These are phyloP conservation scores for Didymella pomorum DNA, from an alignment of 2,329 filamentous ascomycete genomes.

Conservation along the genomic window DNA sequence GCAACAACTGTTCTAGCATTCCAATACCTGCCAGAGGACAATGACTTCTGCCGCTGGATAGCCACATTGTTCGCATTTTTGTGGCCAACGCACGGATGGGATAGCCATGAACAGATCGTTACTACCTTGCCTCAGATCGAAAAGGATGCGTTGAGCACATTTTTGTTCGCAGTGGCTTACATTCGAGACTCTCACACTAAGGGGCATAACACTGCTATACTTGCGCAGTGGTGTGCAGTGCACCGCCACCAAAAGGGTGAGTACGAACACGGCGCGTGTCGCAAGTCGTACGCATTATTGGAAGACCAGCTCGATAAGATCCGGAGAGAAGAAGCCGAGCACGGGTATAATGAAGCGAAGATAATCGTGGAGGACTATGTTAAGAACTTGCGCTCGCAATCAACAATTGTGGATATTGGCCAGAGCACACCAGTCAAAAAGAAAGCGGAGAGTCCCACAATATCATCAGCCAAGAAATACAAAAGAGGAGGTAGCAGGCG, in stretches of 20 bases:
- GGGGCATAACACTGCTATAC: background rate
- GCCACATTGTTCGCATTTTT: background rate
- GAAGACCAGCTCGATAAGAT: background rate
- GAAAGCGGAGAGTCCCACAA: background rate
- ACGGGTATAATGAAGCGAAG: conserved; percentile 3
- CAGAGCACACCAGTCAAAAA: background rate
- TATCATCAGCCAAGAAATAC: background rate
- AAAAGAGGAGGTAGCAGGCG: background rate
- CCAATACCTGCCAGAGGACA: background rate
- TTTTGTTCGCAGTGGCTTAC: background rate
- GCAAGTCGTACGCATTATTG: background rate
- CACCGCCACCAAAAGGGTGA: background rate
- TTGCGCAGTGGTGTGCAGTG: background rate
- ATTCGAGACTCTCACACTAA: background rate
- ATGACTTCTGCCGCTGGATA: background rate
- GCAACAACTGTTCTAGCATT: background rate
- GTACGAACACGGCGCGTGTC: too few relatives aligned
- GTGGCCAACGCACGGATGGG: background rate
- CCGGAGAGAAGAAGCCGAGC: background rate
- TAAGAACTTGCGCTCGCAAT: background rate
- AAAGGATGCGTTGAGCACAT: background rate
- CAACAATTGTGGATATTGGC: background rate
- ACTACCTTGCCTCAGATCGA: background rate
- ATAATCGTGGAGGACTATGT: background rate
- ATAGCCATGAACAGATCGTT: background rate